phyloP scores from a whole-genome alignment of 2,329 filamentous ascomycete species.

The Pseudogymnoascus pannorum region DNA sequence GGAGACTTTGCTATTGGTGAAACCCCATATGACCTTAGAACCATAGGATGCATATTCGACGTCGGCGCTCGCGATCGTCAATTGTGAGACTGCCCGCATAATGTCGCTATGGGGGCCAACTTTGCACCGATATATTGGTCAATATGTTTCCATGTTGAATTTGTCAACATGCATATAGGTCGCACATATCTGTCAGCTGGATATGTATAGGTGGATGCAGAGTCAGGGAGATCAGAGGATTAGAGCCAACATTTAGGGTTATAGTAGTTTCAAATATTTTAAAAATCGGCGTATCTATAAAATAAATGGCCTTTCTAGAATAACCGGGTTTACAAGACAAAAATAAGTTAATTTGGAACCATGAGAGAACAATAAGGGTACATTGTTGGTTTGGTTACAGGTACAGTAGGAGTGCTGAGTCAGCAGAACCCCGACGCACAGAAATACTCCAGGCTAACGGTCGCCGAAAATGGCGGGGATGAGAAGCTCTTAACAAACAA shows the following conservation, averaged over 20 bases:
- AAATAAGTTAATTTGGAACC: neutral
- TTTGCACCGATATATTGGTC: neutral
- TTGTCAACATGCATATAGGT: neutral
- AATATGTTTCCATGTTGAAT: neutral
- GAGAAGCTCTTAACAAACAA: constrained; percentile 7
- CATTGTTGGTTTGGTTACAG: neutral
- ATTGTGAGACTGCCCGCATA: neutral
- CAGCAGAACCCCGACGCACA: constrained; percentile 1
- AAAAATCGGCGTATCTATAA: neutral
- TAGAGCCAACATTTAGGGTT: neutral
- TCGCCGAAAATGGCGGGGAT: constrained; percentile 8
- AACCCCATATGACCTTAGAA: neutral
- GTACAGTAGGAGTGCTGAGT: constrained; percentile 4
- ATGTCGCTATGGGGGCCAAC: neutral
- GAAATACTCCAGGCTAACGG: constrained; percentile 7
- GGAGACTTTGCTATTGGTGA: neutral
- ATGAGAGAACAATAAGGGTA: neutral
- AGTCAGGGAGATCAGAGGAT: neutral
- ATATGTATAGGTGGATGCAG: neutral
- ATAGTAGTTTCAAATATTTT: neutral
- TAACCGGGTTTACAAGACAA: neutral
- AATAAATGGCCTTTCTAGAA: neutral
- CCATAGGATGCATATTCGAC: neutral
- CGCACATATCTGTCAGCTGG: neutral
- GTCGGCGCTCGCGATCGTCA: constrained; percentile 3